Evolutionary conservation across 2,329 filamentous ascomycete species (phyloP).

Genomic region (Zymoseptoria pseudotritici): DNA sequence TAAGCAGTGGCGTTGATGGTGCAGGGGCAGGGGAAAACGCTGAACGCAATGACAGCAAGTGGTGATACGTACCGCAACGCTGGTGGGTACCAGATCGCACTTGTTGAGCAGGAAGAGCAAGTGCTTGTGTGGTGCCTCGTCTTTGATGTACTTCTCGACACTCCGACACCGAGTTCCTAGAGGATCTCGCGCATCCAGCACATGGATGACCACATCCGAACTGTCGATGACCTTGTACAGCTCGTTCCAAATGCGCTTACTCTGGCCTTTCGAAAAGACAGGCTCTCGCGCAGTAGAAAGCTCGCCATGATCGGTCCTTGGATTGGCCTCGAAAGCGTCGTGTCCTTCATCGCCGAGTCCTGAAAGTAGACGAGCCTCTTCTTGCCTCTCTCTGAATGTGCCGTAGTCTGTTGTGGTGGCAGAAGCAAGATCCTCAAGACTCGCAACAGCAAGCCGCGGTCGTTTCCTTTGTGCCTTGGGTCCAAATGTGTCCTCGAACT

Average conservation of each 20-base stretch:
- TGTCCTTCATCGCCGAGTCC: conserved; percentile 40
- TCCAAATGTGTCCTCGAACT: conserved; percentile 84
- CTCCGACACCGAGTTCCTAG: conserved; percentile 82
- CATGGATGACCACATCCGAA: conserved; percentile 92
- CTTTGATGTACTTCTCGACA: conserved; percentile 85
- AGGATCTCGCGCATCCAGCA: conserved; percentile 82
- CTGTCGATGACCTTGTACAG: conserved; percentile 88
- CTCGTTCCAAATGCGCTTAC: conserved; percentile 95
- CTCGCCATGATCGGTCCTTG: conserved; percentile 26
- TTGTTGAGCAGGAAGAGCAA: conserved; percentile 85
- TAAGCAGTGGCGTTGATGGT: conserved; percentile 63
- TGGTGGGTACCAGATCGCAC: conserved; percentile 85
- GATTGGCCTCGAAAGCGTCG: conserved; percentile 4
- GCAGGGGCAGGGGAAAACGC: conserved; percentile 22
- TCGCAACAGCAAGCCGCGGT: conserved; percentile 78
- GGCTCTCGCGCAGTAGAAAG: conserved; percentile 49
- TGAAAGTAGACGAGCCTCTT: conserved; percentile 69
- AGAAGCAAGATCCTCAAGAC: conserved; percentile 72
- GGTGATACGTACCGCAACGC: conserved; percentile 75
- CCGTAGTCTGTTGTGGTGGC: conserved; percentile 75
- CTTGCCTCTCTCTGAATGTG: conserved; percentile 69
- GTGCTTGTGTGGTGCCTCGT: conserved; percentile 95
- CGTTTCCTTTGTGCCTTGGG: conserved; percentile 89
- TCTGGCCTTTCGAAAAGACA: conserved; percentile 91
- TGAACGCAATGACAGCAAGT: conserved; percentile 28